Evolutionary conservation across 2,329 filamentous ascomycete genomes (phyloP), one percentile per base, ranked within the genome.

Genomic region (Apiospora marii): DNA sequence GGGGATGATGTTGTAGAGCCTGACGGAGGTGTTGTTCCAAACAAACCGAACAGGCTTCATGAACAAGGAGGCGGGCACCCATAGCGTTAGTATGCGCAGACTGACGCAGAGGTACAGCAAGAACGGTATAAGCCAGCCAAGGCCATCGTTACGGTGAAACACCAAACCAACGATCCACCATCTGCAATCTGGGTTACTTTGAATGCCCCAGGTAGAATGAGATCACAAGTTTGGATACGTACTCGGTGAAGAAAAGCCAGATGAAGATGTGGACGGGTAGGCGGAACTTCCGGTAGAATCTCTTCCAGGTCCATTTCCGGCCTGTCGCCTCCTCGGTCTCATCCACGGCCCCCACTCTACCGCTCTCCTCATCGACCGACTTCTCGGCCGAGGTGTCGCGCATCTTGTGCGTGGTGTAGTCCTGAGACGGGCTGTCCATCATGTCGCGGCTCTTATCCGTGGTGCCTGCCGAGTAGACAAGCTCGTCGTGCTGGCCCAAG

Each of bases 101-200:
- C 89, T 90, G 77, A 97, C 91, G 76, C 86, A 87, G 67, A 97
- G 89, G 86, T 92, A 97, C 67, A 98, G 80, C 69, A 97, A 86
- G 83, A 97, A 96, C 0, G 95, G 94, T 69, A 95, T 89, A 72
- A 97, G 83, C 94, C 94, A 97, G 79, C 94, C 94, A 82, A 88
- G 87, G 77, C 86, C 87, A 78, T 94, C 90, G 73, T 92, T 77
- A 73, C 90, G 90, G 81, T 96, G 94, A 70, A 94, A 85, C 73
- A 95, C 86, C 43, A 84, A 78, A 46, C 83, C 82, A 67, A 78
- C 81, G 30, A 83, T 80, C 82, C 82, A 84, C 83, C 83, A 84
- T 69, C 82, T 83, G 74, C n/a, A 43, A 22, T 70, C 27, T 58
- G 58, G 68, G 51, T 44, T 41, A 43, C 27, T 43, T 41, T 24